Conservation (phyloP, 73 alveolate species). For the Paraurostyla sp. region DNA sequence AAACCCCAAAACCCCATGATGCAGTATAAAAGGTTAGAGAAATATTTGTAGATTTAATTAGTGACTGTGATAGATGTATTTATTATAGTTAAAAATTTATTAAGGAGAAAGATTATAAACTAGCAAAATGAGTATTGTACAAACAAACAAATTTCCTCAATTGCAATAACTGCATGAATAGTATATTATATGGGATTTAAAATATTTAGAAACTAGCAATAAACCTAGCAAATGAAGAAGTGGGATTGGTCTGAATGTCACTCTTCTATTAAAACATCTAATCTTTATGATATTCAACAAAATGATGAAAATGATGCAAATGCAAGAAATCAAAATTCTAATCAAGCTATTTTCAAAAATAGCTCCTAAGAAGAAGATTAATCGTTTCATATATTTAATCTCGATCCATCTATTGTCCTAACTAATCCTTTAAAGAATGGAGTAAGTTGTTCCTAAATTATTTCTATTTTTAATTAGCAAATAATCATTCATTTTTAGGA, state of each 20-base stretch:
- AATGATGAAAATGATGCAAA: not conserved
- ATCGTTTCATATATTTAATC: not conserved
- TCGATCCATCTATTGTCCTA: conserved; percentile 37
- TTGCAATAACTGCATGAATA: too few relatives aligned
- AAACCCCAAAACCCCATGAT: too few relatives aligned
- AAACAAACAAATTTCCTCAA: too few relatives aligned
- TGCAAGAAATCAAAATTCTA: not conserved
- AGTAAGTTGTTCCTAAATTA: not conserved
- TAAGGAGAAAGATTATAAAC: too few relatives aligned
- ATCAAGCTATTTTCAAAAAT: too few relatives aligned
- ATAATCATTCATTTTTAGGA: not conserved
- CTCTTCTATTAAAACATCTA: not conserved
- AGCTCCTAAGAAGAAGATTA: not conserved
- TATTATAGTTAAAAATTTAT: too few relatives aligned
- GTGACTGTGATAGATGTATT: too few relatives aligned
- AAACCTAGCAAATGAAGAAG: not conserved
- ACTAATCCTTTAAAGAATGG: conserved; percentile 38
- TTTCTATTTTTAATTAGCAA: not conserved
- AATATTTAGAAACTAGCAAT: not conserved
- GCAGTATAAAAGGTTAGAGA: too few relatives aligned
- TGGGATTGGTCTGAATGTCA: conserved; percentile 25
- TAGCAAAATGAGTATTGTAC: too few relatives aligned
- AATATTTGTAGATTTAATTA: too few relatives aligned
- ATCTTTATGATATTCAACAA: not conserved
- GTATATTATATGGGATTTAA: too few relatives aligned